These are phyloP conservation scores for Chaetoceros muelleri DNA, from an alignment of 108 stramenopile species.

Conservation along the genomic window DNA sequence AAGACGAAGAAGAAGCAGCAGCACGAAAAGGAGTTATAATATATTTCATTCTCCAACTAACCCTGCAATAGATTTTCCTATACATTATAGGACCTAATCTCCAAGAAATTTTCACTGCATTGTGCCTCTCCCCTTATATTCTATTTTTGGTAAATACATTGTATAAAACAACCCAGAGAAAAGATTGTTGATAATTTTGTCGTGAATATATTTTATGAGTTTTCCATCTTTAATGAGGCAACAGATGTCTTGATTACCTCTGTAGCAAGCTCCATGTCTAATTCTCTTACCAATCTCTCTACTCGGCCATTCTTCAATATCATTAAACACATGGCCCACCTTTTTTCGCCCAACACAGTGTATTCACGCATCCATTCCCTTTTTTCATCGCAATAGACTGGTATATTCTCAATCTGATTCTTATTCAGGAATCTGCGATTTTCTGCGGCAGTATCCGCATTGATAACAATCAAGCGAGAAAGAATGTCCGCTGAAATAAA, in stretches of 20 bases:
- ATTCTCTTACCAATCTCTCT: constrained; percentile 58
- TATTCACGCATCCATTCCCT: constrained; percentile 59
- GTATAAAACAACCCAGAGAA: too few relatives aligned
- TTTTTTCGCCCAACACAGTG: constrained; percentile 68
- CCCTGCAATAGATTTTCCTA: too few relatives aligned
- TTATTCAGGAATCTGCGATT: constrained; percentile 67
- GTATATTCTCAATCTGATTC: constrained; percentile 21
- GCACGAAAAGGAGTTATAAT: too few relatives aligned
- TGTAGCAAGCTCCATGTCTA: constrained; percentile 38
- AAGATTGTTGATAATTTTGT: too few relatives aligned
- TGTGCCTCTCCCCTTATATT: too few relatives aligned
- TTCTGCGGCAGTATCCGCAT: constrained; percentile 70
- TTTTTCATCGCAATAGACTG: constrained; percentile 52
- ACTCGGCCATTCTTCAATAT: constrained; percentile 45
- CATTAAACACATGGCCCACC: constrained; percentile 66
- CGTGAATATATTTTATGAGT: not conserved
- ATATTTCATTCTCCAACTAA: too few relatives aligned
- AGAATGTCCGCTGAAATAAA: constrained; percentile 34
- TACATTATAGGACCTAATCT: too few relatives aligned
- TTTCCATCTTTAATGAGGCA: constrained; percentile 3
- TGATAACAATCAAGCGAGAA: constrained; percentile 40
- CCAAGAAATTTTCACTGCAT: too few relatives aligned
- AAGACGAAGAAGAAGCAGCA: constrained; percentile 37
- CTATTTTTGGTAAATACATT: too few relatives aligned
- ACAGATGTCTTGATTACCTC: constrained; percentile 33